phyloP scores from a whole-genome alignment of 2,329 filamentous ascomycete species.

The Pyrenochaeta sp. region DNA sequence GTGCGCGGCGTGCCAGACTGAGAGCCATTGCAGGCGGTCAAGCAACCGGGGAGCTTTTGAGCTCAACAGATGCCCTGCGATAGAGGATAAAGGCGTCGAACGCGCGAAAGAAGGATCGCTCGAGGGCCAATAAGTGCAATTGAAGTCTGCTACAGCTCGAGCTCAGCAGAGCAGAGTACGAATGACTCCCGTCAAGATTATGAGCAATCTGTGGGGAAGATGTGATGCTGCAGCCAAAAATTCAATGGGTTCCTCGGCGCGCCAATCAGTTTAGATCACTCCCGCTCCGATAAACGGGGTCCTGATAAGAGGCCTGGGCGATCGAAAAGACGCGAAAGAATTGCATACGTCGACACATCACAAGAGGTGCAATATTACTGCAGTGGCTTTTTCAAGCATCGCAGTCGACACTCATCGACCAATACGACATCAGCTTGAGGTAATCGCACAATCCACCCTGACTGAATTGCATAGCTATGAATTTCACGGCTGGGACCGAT shows the following conservation, averaged over 20 bases:
- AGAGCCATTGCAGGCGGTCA: slow-evolving; percentile 51
- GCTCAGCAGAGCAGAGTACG: slow-evolving; percentile 37
- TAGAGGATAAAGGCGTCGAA: slow-evolving; percentile 24
- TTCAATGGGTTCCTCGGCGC: slow-evolving; percentile 36
- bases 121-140: slow-evolving; percentile 34
- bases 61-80: slow-evolving; percentile 33
- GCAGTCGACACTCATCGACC: background rate
- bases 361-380: background rate
- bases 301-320: slow-evolving; percentile 37
- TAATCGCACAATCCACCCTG: background rate
- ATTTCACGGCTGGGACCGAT: slow-evolving; percentile 25
- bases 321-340: slow-evolving; percentile 4
- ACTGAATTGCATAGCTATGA: background rate
- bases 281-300: slow-evolving; percentile 36
- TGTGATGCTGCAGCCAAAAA: slow-evolving; percentile 41
- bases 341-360: slow-evolving; percentile 1
- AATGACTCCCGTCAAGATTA: slow-evolving; percentile 39
- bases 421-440: background rate
- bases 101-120: slow-evolving; percentile 27
- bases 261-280: slow-evolving; percentile 30
- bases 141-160: slow-evolving; percentile 41
- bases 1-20: slow-evolving; percentile 53
- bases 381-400: background rate
- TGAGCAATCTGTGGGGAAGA: slow-evolving; percentile 43
- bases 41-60: slow-evolving; percentile 41